These are phyloP conservation scores for Amborella trichopoda DNA, from an alignment of 164 flowering plant genomes.

Conservation along the genomic window DNA sequence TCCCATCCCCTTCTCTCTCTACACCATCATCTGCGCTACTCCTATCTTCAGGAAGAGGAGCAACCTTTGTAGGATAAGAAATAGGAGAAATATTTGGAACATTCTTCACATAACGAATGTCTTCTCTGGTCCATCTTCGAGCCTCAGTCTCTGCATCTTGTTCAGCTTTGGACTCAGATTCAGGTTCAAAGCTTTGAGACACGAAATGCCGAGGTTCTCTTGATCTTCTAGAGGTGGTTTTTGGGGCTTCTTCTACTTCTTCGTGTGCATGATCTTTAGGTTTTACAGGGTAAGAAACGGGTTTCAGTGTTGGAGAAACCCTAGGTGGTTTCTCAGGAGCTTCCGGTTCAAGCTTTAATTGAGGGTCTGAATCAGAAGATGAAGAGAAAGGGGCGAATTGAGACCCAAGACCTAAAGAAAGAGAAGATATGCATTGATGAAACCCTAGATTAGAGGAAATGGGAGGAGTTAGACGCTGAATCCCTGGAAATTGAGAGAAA, in stretches of 20 bases:
- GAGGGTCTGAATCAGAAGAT: conserved; percentile 7
- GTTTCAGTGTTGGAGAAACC: conserved; percentile 18
- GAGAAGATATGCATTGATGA: no score
- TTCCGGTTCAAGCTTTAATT: conserved; percentile 1
- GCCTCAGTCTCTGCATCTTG: conserved; percentile 4
- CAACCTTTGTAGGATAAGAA: conserved; percentile 51
- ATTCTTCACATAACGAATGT: conserved; percentile 59
- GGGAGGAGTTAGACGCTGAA: no score
- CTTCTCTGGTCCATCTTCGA: conserved; percentile 51
- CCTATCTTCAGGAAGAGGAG: conserved; percentile 69
- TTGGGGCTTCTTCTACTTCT: conserved; percentile 6
- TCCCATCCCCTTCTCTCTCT: neutral
- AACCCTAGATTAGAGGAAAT: no score
- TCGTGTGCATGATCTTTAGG: conserved; percentile 19
- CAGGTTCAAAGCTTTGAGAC: neutral
- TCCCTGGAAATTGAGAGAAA: no score
- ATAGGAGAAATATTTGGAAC: conserved; percentile 42
- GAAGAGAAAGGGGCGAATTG: no score
- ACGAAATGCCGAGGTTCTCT: neutral
- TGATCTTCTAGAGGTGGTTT: neutral
- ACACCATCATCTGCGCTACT: conserved; percentile 4
- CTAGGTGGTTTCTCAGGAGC: conserved; percentile 4
- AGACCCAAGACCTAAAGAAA: no score
- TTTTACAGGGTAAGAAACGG: conserved; percentile 52
- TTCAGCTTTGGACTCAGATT: neutral